Base-by-base conservation (phyloP, 495 filamentous ascomycete species). In the Glonium stellatum region DNA sequence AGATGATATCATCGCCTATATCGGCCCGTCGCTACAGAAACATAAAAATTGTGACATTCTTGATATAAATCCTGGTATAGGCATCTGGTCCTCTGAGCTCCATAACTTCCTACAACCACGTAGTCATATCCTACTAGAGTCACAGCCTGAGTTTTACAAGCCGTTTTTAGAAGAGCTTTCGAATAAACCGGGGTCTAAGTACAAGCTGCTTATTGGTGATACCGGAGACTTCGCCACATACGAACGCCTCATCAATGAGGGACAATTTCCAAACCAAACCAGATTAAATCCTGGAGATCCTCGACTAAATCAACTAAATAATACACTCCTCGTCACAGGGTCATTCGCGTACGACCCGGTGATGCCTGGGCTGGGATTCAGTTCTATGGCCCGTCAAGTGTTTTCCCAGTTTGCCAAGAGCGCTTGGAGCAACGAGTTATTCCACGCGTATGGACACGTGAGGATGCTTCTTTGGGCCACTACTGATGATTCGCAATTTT, bases 1-100 rank as follows among this genome's bases (percentile, higher is more conserved):
- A 67, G 65, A 67, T 41, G 65, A 67, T 31, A 47, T 57, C 31
- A 25, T 67, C 22, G 39, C 53, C 57, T 80, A 62, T 76, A 68
- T 87, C 21, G 78, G 77, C 9, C 83, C 82, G 1, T 82, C 79
- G 11, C 80, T 96, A 23, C 69, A 71, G 21, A 77, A 79, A 53
- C 82, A 90, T 67, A 68, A 73, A 13, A 85, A 86, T 53, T 84
- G 90, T 66, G 89, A 91, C 61, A 79, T 97, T 54, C 75, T 97
- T 62, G 92, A 97, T 67, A 74, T 96, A 41, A 87, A 88, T 74
- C 92, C 92, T 0, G 89, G 88, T 23, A 64, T 69, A 21, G 89
- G 89, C 13, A 35, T 92, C 8, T 88, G 83, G 77, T 96, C 92
- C 9, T 74, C 77, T 5, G 88, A 86, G 64, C 67, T 97, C 5